phyloP scores from a whole-genome alignment of 148 eudicot species.

The Silene uniflora region DNA sequence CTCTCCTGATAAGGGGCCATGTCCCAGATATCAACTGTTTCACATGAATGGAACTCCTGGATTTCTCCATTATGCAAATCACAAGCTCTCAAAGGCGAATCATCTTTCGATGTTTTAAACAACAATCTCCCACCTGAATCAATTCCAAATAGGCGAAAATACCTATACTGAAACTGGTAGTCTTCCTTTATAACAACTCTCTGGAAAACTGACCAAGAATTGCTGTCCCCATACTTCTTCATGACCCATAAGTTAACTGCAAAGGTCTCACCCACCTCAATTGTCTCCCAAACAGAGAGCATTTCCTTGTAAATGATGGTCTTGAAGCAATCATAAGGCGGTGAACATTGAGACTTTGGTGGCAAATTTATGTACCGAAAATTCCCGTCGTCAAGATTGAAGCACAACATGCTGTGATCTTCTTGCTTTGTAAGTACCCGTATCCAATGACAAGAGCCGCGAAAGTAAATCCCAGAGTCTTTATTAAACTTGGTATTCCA shows the following conservation, averaged over 20 bases:
- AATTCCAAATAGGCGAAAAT: neutral
- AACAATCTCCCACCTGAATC: slow-evolving; percentile 10
- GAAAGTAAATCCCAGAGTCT: slow-evolving; percentile 1
- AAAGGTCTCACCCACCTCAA: slow-evolving; percentile 4
- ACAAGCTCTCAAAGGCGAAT: slow-evolving; percentile 11
- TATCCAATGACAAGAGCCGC: slow-evolving; percentile 8
- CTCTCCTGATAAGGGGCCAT: slow-evolving; percentile 13
- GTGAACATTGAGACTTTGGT: neutral
- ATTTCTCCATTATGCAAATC: neutral
- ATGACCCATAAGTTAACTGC: slow-evolving; percentile 13
- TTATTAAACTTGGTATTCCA: neutral
- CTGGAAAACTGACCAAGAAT: neutral
- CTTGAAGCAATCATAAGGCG: slow-evolving; percentile 7
- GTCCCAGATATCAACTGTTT: slow-evolving; percentile 6
- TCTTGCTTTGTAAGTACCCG: neutral
- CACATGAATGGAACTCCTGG: slow-evolving; percentile 2
- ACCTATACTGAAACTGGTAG: neutral
- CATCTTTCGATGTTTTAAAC: slow-evolving; percentile 3
- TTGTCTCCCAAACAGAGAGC: slow-evolving; percentile 9
- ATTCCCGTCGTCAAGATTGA: slow-evolving; percentile 6
- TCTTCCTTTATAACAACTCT: slow-evolving; percentile 1
- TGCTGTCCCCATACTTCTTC: slow-evolving; percentile 13
- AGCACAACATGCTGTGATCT: slow-evolving; percentile 7
- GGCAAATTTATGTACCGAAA: slow-evolving; percentile 1
- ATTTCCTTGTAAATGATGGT: slow-evolving; percentile 5